Evolutionary conservation across 257 asterid species (phyloP).

Genomic region (Ballota nigra): DNA sequence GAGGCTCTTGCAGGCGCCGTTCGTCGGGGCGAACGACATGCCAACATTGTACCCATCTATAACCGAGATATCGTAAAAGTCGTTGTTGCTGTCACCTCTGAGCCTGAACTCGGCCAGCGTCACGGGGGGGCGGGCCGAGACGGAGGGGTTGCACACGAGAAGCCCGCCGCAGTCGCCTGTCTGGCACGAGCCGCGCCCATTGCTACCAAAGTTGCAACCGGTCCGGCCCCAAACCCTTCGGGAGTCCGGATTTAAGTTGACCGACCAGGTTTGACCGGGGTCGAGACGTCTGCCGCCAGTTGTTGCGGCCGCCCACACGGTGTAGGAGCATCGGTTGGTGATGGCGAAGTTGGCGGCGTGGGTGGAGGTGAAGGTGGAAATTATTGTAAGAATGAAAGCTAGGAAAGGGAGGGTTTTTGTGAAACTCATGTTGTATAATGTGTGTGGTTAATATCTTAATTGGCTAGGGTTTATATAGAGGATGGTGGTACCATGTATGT

Average conservation of each 20-base stretch:
- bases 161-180: slow-evolving; percentile 33
- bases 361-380: background rate
- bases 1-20: background rate
- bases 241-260: slow-evolving; percentile 32
- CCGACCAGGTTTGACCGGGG: slow-evolving; percentile 31
- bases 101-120: slow-evolving; percentile 49
- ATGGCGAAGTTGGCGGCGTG: background rate
- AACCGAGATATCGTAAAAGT: slow-evolving; percentile 27
- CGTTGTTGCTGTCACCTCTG: slow-evolving; percentile 23
- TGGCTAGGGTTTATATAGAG: background rate
- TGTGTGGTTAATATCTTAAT: background rate
- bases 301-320: slow-evolving; percentile 37
- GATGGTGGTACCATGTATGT: background rate
- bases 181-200: slow-evolving; percentile 24
- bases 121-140: slow-evolving; percentile 34
- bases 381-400: background rate
- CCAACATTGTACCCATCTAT: background rate
- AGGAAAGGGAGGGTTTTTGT: background rate
- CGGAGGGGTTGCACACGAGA: slow-evolving; percentile 31
- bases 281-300: slow-evolving; percentile 33
- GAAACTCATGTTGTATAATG: background rate
- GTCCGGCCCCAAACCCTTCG: slow-evolving; percentile 35
- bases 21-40: background rate
- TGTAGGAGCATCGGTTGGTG: background rate
- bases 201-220: slow-evolving; percentile 26